Conservation (phyloP, 1,139 yeast genomes). For the Hemisphaericaspora xylofermentans region DNA sequence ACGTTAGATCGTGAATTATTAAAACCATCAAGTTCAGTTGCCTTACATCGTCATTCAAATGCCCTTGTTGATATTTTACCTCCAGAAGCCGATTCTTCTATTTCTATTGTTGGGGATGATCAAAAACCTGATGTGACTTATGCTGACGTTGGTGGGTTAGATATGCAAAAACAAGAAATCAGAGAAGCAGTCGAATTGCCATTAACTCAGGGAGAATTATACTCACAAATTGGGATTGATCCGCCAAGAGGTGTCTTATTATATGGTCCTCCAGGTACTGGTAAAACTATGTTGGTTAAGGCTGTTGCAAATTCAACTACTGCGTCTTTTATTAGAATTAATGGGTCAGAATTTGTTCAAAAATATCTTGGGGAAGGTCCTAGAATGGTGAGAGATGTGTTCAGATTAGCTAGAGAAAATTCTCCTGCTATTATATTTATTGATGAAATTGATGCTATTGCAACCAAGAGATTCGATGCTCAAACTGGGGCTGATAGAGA, state of each 20-base stretch:
- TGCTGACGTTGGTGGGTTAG: conserved; percentile 97
- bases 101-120: conserved; percentile 90
- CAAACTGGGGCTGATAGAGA: conserved; percentile 99
- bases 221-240: conserved; percentile 96
- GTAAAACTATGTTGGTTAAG: conserved; percentile 97
- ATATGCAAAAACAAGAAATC: conserved; percentile 98
- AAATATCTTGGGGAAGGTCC: conserved; percentile 99
- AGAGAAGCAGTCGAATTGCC: conserved; percentile 98
- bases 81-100: conserved; percentile 97
- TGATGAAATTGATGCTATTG: conserved; percentile 98
- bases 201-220: conserved; percentile 90
- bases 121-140: conserved; percentile 90
- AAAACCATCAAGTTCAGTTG: conserved; percentile 94
- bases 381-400: conserved; percentile 98
- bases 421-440: conserved; percentile 95
- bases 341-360: conserved; percentile 97
- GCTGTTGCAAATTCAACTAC: conserved; percentile 98
- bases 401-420: conserved; percentile 94
- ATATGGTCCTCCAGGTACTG: conserved; percentile 99
- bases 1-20: conserved; percentile 92
- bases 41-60: conserved; percentile 96
- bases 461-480: conserved; percentile 98
- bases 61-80: conserved; percentile 96
- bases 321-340: conserved; percentile 93
- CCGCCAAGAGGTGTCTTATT: conserved; percentile 97